Conservation (phyloP, 2,329 filamentous ascomycete genomes). For the Cercospora sp. region DNA sequence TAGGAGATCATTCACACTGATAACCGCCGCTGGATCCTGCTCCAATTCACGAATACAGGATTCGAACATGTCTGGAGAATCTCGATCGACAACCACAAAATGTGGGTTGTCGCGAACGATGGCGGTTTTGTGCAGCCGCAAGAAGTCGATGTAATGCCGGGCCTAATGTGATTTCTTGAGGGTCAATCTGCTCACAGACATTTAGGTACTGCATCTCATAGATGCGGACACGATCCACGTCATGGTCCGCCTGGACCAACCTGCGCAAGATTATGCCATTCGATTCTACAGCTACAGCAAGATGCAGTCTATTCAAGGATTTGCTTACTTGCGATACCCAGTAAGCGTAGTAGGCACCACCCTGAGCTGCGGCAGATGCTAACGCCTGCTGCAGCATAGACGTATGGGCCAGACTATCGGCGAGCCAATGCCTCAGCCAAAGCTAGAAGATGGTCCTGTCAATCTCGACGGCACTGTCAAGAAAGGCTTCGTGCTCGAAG, state of each 20-base stretch:
- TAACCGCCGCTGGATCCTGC: conserved; percentile 23
- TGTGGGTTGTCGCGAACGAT: conserved; percentile 28
- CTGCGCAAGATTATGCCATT: conserved; percentile 24
- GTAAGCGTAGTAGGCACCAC: neutral
- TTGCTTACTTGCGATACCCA: conserved; percentile 25
- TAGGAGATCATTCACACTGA: conserved; percentile 23
- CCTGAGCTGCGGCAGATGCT: neutral
- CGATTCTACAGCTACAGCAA: conserved; percentile 25
- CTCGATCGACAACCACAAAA: conserved; percentile 26
- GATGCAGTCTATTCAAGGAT: conserved; percentile 24
- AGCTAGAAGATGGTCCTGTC: conserved; percentile 15
- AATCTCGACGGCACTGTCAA: conserved; percentile 23
- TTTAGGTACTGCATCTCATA: conserved; percentile 19
- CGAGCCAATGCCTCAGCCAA: conserved; percentile 21
- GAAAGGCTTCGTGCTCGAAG: conserved; percentile 12
- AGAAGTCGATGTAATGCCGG: conserved; percentile 15
- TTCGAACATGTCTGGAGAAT: conserved; percentile 26
- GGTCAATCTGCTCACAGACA: neutral
- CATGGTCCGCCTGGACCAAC: conserved; percentile 24
- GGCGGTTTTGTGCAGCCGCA: conserved; percentile 27
- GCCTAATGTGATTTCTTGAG: neutral
- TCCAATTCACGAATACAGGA: conserved; percentile 25
- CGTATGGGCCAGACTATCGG: conserved; percentile 18
- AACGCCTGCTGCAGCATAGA: conserved; percentile 6
- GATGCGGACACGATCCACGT: conserved; percentile 25